These are phyloP conservation scores for Penicillium sp. DNA, from an alignment of 2,329 filamentous ascomycete genomes.

Conservation along the genomic window DNA sequence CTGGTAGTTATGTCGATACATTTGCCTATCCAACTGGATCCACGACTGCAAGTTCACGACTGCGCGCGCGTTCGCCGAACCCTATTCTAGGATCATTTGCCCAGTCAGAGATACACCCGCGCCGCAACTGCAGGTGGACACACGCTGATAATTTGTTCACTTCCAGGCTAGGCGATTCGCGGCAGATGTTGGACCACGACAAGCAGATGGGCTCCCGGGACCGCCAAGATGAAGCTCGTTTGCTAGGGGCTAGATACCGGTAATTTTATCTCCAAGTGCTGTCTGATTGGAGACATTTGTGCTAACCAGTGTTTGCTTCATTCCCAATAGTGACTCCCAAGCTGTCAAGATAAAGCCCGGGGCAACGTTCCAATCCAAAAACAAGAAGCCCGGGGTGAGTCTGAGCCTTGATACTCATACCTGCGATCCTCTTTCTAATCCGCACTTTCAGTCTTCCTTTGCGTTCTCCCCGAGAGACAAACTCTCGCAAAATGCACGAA, in stretches of 20 bases:
- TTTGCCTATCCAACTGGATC: constrained; percentile 10
- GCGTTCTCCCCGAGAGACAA: constrained; percentile 26
- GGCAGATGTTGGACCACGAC: constrained; percentile 20
- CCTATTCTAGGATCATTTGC: constrained; percentile 11
- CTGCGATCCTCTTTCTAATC: constrained; percentile 2
- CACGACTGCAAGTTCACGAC: constrained; percentile 12
- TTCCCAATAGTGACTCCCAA: constrained; percentile 17
- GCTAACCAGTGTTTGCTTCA: constrained; percentile 1
- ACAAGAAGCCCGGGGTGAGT: constrained; percentile 25
- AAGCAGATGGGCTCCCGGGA: constrained; percentile 8
- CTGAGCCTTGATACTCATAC: not conserved
- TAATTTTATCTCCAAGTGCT: constrained; percentile 5
- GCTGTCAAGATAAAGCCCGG: constrained; percentile 32
- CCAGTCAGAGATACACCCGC: constrained; percentile 20
- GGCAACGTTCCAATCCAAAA: constrained; percentile 17
- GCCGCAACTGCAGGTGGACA: no score
- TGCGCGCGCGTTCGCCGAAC: constrained; percentile 11
- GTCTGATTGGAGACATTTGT: not conserved
- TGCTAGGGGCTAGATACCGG: constrained; percentile 18
- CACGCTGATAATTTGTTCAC: constrained; percentile 10
- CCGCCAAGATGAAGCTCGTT: constrained; percentile 21
- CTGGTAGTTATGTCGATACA: constrained; percentile 22
- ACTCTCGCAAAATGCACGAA: constrained; percentile 25
- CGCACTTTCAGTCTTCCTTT: constrained; percentile 10
- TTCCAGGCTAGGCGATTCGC: constrained; percentile 12